Evolutionary conservation across 306 rosid genomes (phyloP).

Genomic region (Inga laurina): DNA sequence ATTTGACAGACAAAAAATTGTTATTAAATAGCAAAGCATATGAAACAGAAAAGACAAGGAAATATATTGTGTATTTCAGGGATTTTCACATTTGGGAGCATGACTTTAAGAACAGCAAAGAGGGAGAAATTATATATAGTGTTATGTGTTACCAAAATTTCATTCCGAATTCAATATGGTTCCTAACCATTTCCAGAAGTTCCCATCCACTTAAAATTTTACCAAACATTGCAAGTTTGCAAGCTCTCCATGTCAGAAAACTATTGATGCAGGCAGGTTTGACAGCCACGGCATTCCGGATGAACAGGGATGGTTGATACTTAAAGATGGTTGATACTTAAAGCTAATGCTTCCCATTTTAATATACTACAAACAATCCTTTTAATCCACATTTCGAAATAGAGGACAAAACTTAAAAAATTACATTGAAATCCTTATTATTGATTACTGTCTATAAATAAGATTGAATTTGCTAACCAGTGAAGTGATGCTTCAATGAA

Average conservation of each 20-base stretch:
- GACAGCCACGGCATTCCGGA: background rate
- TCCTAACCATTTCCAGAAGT: background rate
- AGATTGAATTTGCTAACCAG: background rate
- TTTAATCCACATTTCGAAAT: too few species aligned
- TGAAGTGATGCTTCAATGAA: background rate
- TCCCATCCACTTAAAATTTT: background rate
- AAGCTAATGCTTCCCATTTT: background rate
- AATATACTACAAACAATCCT: background rate
- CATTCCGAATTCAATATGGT: background rate
- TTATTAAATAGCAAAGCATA: background rate
- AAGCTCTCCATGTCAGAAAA: background rate
- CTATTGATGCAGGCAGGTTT: background rate
- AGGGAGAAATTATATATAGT: background rate
- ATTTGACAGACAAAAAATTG: background rate
- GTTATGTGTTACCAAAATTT: background rate
- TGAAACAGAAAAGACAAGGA: conserved; percentile 6
- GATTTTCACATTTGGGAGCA: background rate
- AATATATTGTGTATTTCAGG: background rate
- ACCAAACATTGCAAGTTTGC: background rate
- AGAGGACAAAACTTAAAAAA: too few species aligned
- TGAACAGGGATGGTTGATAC: too few species aligned
- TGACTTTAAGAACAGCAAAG: background rate
- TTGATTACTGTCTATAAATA: too few species aligned
- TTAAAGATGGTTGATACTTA: too few species aligned
- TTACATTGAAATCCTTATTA: too few species aligned